These are phyloP conservation scores for Termitomyces sp. DNA, from an alignment of 1,284 basidiomycete species.

Conservation along the genomic window DNA sequence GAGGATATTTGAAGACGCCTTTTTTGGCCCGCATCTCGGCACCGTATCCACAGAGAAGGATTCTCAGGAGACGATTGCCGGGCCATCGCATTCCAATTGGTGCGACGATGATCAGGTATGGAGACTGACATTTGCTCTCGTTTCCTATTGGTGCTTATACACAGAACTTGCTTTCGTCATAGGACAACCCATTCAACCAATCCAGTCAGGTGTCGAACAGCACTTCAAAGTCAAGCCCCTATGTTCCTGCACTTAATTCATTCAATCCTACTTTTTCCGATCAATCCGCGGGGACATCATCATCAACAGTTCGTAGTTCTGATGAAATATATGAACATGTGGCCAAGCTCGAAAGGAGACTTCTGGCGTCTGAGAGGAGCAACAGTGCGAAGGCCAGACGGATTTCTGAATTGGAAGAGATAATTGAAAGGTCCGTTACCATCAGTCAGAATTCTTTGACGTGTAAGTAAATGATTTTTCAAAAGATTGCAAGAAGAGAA, in stretches of 20 bases:
- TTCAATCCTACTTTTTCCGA: conserved; percentile 19
- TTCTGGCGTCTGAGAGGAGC: conserved; percentile 32
- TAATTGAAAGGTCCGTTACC: conserved; percentile 22
- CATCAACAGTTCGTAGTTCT: conserved; percentile 17
- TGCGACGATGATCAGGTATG: conserved; percentile 12
- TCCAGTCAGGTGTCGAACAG: conserved; percentile 8
- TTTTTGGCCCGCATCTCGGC: neutral
- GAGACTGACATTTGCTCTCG: neutral
- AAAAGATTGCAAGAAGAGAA: conserved; percentile 12
- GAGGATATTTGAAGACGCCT: neutral
- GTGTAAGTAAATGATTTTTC: neutral
- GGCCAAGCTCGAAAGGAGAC: conserved; percentile 36
- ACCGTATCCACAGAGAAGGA: neutral
- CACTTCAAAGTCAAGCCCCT: conserved; percentile 1
- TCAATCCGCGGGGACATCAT: neutral
- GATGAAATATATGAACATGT: conserved; percentile 30
- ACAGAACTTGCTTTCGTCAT: neutral
- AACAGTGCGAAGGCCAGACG: conserved; percentile 33
- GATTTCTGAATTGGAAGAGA: conserved; percentile 33
- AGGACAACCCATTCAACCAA: conserved; percentile 13
- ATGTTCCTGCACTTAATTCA: conserved; percentile 3
- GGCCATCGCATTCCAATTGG: conserved; percentile 4
- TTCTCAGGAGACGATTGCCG: neutral
- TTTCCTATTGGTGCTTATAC: neutral
- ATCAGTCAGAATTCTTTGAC: neutral